These are phyloP conservation scores for Cephalotrichum gorgonifer DNA, from an alignment of 2,329 filamentous ascomycete genomes.

Conservation along the genomic window DNA sequence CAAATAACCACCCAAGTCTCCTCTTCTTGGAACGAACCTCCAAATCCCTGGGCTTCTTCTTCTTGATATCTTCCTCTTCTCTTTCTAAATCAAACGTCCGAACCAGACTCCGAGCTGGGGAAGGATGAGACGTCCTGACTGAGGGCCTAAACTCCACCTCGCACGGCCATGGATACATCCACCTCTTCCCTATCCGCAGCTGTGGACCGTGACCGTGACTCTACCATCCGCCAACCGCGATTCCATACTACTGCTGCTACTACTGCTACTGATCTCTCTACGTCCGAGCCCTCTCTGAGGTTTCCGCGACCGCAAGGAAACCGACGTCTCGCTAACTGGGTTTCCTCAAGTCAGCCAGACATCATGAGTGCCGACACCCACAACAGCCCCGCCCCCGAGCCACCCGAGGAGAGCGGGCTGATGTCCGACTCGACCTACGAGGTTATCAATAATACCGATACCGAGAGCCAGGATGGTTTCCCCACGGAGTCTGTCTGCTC, in stretches of 20 bases:
- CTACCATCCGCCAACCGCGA: constrained; percentile 1
- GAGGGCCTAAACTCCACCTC: neutral
- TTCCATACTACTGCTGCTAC: constrained; percentile 4
- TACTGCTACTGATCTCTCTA: constrained; percentile 21
- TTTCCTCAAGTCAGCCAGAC: constrained; percentile 45
- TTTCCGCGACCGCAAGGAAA: constrained; percentile 48
- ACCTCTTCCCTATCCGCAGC: constrained; percentile 3
- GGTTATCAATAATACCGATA: constrained; percentile 41
- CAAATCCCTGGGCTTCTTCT: neutral
- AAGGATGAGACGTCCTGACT: constrained; percentile 2
- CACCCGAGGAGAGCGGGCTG: constrained; percentile 39
- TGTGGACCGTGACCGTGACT: constrained; percentile 3
- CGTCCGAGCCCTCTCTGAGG: constrained; percentile 39
- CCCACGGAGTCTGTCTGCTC: constrained; percentile 39
- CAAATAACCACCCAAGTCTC: neutral
- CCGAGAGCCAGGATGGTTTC: constrained; percentile 41
- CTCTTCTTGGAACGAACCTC: neutral
- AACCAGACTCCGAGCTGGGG: neutral
- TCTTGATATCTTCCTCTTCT: neutral
- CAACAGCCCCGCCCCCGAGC: constrained; percentile 12
- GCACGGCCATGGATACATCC: constrained; percentile 2
- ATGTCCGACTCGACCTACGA: constrained; percentile 47
- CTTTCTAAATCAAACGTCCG: neutral
- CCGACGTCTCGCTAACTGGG: constrained; percentile 46
- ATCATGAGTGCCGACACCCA: constrained; percentile 34